These are phyloP conservation scores for Prinsepia uniflora DNA, from an alignment of 306 rosid species.

Conservation along the genomic window DNA sequence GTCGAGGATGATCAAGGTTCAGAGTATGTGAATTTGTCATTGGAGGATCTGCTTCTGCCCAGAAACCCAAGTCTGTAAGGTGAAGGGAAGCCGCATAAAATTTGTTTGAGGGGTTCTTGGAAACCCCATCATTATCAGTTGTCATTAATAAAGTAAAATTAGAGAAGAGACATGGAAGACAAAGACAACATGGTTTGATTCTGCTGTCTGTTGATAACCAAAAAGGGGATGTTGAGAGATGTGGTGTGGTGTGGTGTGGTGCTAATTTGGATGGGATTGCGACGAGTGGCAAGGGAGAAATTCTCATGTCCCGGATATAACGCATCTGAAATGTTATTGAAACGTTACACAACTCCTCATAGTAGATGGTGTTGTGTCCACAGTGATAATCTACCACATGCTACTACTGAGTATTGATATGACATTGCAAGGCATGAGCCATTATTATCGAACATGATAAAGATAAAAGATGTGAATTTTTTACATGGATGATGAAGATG, in stretches of 20 bases:
- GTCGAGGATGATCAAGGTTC: slow-evolving; percentile 8
- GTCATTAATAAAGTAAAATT: not conserved
- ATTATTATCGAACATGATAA: not conserved
- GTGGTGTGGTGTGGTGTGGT: not conserved
- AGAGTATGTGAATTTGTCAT: not conserved
- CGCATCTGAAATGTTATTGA: too few species aligned
- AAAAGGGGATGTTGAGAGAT: slow-evolving; percentile 13
- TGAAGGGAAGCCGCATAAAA: not conserved
- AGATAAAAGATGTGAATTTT: not conserved
- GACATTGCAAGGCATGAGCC: not conserved
- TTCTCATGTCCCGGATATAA: too few species aligned
- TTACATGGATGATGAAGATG: not conserved
- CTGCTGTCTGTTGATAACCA: slow-evolving; percentile 5
- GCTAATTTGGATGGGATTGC: slow-evolving; percentile 1
- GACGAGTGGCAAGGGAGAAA: too few species aligned
- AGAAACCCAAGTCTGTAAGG: not conserved
- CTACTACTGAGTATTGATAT: not conserved
- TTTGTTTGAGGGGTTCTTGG: slow-evolving; percentile 2
- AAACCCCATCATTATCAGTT: slow-evolving; percentile 6
- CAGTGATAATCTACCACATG: not conserved
- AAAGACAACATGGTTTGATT: slow-evolving; percentile 15
- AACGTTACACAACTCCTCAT: too few species aligned
- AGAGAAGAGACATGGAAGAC: slow-evolving; percentile 38
- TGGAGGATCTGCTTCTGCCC: slow-evolving; percentile 1
- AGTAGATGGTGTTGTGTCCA: not conserved